Evolutionary conservation across 2,329 filamentous ascomycete genomes (phyloP), one percentile per base, ranked within the genome.

Genomic region (Spiromastix sp.): DNA sequence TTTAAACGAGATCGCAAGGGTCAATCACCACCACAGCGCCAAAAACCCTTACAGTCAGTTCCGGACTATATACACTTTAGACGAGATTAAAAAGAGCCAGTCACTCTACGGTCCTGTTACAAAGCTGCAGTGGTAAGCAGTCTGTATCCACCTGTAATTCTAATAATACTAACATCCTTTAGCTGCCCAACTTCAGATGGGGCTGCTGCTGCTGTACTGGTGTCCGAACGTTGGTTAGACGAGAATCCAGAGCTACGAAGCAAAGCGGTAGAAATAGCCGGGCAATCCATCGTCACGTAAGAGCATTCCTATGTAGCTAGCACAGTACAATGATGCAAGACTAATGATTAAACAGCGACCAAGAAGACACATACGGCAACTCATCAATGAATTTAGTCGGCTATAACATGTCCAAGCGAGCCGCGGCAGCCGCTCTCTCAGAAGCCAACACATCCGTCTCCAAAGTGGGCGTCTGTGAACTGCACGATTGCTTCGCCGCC

Each of bases 401-500:
- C 10, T 52, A 43, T 31, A 47, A 48, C 27, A 55, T 55, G 51
- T 47, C 48, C 8, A 39, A 37, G 19, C 31, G 41, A n/a, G 51
- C 51, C 3, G 46, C 43, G 5, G 36, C 35, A 2, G 45, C 36
- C 6, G 50, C 47, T 3, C 34, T 49, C 32, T 38, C 27, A 8
- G 46, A 52, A 26, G 50, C 50, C 3, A 37, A 39, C 2, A 37
- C 46, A 1, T 18, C 39, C 10, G 34, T 43, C 7, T 27, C 33
- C n/a, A 38, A 51, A 13, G 38, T 54, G 10, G 35, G 20, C 11
- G 48, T 54, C 11, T 44, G 41, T 30, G 51, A 54, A 36, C 41
- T 54, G 5, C 51, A 54, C 28, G 51, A 54, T 39, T 54, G 51
- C 40, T 54, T 54, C 38, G 44, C 48, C 2, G 46, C 50, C 4